phyloP scores from a whole-genome alignment of 345 rosid genomes.

The Turritis glabra region DNA sequence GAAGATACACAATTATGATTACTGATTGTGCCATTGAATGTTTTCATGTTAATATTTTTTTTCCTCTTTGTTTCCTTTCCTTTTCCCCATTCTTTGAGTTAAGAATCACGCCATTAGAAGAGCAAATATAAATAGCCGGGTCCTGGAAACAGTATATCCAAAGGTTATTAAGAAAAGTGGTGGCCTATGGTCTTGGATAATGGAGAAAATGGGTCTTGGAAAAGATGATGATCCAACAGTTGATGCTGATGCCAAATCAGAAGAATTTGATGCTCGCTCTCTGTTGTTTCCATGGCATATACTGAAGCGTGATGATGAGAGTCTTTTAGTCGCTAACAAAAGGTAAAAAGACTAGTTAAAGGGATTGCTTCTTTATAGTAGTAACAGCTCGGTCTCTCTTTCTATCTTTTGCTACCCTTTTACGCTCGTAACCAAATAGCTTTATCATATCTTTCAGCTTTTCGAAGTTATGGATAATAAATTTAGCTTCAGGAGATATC shows the following conservation, averaged over 20 bases:
- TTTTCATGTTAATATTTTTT: not conserved
- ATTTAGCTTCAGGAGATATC: constrained; percentile 64
- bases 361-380: not conserved
- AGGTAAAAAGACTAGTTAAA: constrained; percentile 49
- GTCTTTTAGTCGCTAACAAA: constrained; percentile 52
- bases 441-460: constrained; percentile 58
- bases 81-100: constrained; percentile 21
- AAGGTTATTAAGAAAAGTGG: constrained; percentile 44
- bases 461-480: constrained; percentile 71
- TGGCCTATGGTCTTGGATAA: constrained; percentile 73
- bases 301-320: constrained; percentile 52
- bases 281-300: constrained; percentile 90
- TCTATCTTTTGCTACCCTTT: not conserved
- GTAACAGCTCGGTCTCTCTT: constrained; percentile 8
- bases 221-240: constrained; percentile 40
- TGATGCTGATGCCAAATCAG: constrained; percentile 48
- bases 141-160: constrained; percentile 87
- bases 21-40: not conserved
- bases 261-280: constrained; percentile 48
- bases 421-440: not conserved
- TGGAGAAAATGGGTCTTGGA: constrained; percentile 56
- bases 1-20: constrained; percentile 19
- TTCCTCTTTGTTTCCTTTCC: not conserved
- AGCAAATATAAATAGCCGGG: constrained; percentile 77
- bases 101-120: constrained; percentile 94